phyloP scores from a whole-genome alignment of 805 yeast genomes.

The Starmerella vitae region DNA sequence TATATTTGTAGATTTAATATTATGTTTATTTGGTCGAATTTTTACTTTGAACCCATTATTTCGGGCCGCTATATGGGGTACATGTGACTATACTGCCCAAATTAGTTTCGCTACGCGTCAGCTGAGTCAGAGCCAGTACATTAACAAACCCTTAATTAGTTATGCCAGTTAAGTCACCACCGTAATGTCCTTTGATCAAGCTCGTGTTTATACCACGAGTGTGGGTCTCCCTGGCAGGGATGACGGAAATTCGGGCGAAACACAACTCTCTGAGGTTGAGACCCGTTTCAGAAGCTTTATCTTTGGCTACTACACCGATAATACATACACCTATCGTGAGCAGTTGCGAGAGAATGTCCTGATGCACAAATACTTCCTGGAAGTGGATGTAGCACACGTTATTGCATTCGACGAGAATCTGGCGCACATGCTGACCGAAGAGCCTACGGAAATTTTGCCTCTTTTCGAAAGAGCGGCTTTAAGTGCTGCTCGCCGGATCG shows the following conservation, averaged over 20 bases:
- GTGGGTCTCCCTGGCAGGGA: constrained; percentile 72
- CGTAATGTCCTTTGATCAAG: constrained; percentile 31
- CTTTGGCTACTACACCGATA: constrained; percentile 69
- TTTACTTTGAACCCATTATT: too few species aligned
- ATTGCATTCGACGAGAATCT: constrained; percentile 81
- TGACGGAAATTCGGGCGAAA: constrained; percentile 30
- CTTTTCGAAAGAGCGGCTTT: constrained; percentile 50
- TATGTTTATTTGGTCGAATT: too few species aligned
- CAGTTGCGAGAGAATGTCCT: constrained; percentile 78
- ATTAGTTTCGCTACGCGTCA: too few species aligned
- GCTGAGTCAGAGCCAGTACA: too few species aligned
- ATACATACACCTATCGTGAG: constrained; percentile 71
- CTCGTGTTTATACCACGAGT: constrained; percentile 40
- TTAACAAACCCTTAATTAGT: too few species aligned
- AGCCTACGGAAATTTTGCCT: constrained; percentile 79
- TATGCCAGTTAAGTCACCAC: not conserved
- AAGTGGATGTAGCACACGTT: constrained; percentile 70
- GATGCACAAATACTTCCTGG: constrained; percentile 55
- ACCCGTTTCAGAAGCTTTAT: constrained; percentile 57
- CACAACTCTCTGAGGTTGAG: constrained; percentile 25
- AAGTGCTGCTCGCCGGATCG: constrained; percentile 61
- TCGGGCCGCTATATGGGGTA: too few species aligned
- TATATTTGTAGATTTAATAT: too few species aligned
- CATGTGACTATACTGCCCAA: too few species aligned
- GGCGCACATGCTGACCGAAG: constrained; percentile 69